Base-by-base conservation (phyloP, 164 flowering plant species). In the Macadamia integrifolia region DNA sequence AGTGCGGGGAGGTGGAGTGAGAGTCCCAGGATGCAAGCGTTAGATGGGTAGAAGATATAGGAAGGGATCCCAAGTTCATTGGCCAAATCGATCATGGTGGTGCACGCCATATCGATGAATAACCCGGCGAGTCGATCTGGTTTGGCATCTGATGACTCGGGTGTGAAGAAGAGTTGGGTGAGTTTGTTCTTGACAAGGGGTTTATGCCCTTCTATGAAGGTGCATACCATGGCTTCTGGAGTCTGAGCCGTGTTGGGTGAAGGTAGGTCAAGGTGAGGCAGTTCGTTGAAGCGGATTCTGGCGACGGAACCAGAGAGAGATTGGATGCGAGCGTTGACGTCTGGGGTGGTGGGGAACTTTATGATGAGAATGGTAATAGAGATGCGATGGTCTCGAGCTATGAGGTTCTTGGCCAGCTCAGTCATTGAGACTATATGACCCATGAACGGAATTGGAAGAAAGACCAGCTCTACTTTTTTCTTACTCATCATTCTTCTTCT, bases 1-100 rank as follows among this genome's bases (percentile, higher is more conserved):
- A 69, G 58, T 15, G 18, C 50, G 0, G 66, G 78, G 61, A 80
- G 61, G 57, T 81, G 62, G 15, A 77, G 63, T 59, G 71, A 14
- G 66, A 80, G 43, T 0, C 69, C 72, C 6, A 80, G 72, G 6
- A 59, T 3, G 29, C 62, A 62, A 0, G 79, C 78, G 14, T 70
- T 40, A 13, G 82, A 79, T 0, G 84, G 49, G 73, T 75, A 79
- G 77, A 40, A 80, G 35, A 80, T 5, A 66, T 80, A 85, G 0
- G 78, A 59, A 2, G 83, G 81, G 55, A 81, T 49, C 12, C 66
- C 70, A 11, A 83, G 62, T 15, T 83, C 84, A 6, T 44, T 50
- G 0, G 79, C 85, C 0, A 85, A 70, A 4, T 78, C 86, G 17
- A 74, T 73, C 17, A 53, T 11, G 57, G 57, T 11, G 15, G 57